phyloP scores from a whole-genome alignment of 2,329 filamentous ascomycete genomes.

The Venturia nashicola region DNA sequence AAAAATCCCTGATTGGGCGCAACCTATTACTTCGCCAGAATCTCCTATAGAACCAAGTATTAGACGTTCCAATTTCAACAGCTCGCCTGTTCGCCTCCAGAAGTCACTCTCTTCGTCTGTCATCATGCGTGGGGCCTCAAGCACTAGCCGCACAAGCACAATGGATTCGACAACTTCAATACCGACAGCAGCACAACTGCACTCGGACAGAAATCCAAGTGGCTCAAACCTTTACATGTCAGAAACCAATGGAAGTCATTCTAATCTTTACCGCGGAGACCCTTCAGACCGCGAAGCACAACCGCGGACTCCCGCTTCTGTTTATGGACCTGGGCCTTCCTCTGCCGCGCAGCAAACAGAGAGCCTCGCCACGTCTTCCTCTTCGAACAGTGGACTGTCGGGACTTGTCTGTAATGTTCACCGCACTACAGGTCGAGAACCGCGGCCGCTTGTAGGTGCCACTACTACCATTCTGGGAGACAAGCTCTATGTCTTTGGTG shows the following conservation, averaged over 20 bases:
- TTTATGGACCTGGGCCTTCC: constrained; percentile 39
- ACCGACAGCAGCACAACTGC: constrained; percentile 30
- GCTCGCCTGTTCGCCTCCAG: neutral
- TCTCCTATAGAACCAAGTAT: constrained; percentile 19
- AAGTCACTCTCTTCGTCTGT: neutral
- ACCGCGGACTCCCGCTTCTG: constrained; percentile 22
- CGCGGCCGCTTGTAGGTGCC: constrained; percentile 81
- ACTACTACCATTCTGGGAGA: constrained; percentile 92
- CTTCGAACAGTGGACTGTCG: constrained; percentile 47
- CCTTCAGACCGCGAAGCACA: constrained; percentile 19
- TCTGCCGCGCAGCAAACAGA: constrained; percentile 24
- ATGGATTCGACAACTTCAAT: constrained; percentile 34
- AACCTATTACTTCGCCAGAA: constrained; percentile 24
- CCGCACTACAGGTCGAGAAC: constrained; percentile 81
- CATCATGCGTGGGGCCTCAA: constrained; percentile 29
- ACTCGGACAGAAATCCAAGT: constrained; percentile 22
- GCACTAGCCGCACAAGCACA: constrained; percentile 32
- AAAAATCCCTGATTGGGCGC: constrained; percentile 32
- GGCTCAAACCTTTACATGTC: constrained; percentile 24
- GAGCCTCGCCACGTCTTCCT: constrained; percentile 21
- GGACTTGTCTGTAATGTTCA: constrained; percentile 58
- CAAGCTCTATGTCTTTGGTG: constrained; percentile 94
- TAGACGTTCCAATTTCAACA: neutral
- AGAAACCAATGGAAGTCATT: constrained; percentile 33
- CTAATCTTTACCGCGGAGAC: constrained; percentile 33